These are phyloP conservation scores for Pseudofabraea citricarpa DNA, from an alignment of 2,329 filamentous ascomycete species.

Conservation along the genomic window DNA sequence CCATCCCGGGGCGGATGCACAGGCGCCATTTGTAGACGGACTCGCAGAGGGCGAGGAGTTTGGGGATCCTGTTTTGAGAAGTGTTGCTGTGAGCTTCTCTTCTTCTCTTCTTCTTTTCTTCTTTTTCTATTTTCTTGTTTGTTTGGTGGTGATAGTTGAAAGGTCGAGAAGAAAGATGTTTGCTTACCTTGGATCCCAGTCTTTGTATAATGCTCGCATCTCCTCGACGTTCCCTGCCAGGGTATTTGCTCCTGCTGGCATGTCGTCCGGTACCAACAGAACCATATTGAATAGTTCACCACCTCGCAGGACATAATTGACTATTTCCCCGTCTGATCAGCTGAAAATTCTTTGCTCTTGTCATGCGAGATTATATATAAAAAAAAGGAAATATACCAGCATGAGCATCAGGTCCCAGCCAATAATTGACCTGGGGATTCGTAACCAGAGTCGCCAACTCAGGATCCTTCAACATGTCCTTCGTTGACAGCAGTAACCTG, in stretches of 20 bases:
- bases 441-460: constrained; percentile 32
- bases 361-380: not conserved
- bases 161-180: too few species aligned
- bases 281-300: constrained; percentile 42
- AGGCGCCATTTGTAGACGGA: constrained; percentile 58
- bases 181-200: constrained; percentile 40
- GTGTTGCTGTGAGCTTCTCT: too few species aligned
- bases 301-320: constrained; percentile 40
- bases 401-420: constrained; percentile 43
- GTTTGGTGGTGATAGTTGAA: too few species aligned
- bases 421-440: constrained; percentile 39
- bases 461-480: constrained; percentile 36
- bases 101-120: too few species aligned
- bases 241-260: constrained; percentile 30
- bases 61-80: too few species aligned
- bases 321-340: too few species aligned
- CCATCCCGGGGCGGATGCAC: constrained; percentile 49
- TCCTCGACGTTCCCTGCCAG: constrained; percentile 36
- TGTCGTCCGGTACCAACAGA: constrained; percentile 33
- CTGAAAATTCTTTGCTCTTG: too few species aligned
- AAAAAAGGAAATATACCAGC: constrained; percentile 32
- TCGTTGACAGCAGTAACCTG: constrained; percentile 38
- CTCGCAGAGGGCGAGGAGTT: constrained; percentile 51
- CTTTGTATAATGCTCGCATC: constrained; percentile 35
- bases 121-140: too few species aligned